phyloP scores from a whole-genome alignment of 2,329 filamentous ascomycete species.

The Epichloe sibirici region DNA sequence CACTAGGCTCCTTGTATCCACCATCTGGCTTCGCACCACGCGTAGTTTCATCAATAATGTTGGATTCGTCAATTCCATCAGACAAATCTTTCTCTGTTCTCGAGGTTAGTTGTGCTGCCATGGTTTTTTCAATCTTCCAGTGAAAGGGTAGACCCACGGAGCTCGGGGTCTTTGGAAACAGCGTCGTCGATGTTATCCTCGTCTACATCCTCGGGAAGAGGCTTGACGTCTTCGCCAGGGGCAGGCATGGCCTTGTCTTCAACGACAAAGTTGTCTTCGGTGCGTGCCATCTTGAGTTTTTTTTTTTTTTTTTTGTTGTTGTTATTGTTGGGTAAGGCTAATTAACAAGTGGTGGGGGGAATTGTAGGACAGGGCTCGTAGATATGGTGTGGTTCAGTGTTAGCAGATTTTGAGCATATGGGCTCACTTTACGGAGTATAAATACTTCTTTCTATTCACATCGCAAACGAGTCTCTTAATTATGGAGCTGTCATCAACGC shows the following conservation, averaged over 20 bases:
- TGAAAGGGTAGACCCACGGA: not conserved
- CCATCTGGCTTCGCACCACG: conserved; percentile 2
- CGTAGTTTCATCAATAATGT: conserved; percentile 4
- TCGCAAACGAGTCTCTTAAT: no score
- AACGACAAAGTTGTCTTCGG: conserved; percentile 2
- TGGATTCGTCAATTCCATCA: conserved; percentile 4
- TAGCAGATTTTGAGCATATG: no score
- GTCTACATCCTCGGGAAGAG: conserved; percentile 4
- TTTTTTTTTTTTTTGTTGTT: not conserved
- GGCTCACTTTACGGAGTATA: no score
- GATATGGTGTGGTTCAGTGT: no score
- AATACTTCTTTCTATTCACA: no score
- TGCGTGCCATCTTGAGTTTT: not conserved
- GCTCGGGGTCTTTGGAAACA: conserved; percentile 2
- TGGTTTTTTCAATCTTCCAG: no score
- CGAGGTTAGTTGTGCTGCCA: not conserved
- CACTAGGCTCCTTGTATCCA: conserved; percentile 3
- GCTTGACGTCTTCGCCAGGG: conserved; percentile 1
- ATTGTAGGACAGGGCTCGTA: no score
- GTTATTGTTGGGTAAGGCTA: not conserved
- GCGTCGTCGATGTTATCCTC: not conserved
- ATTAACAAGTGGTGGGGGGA: no score
- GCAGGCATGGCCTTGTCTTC: not conserved
- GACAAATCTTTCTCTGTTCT: not conserved
- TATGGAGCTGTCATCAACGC: not conserved